phyloP scores from a whole-genome alignment of 805 yeast genomes.

The Cyberlindnera amylophila region DNA sequence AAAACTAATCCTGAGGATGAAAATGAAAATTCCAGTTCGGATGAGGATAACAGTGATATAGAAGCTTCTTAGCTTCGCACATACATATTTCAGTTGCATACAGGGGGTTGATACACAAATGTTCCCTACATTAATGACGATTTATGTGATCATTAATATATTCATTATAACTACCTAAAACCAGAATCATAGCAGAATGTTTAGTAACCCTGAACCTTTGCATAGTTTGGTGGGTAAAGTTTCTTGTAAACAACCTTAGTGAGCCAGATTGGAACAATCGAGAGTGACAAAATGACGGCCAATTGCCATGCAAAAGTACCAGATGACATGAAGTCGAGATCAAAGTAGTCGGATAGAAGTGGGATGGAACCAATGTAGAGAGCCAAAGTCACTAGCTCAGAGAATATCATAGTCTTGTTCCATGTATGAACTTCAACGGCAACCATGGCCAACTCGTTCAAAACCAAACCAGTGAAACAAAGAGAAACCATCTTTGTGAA shows the following conservation, averaged over 20 bases:
- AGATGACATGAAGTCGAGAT: conserved; percentile 56
- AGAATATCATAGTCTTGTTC: conserved; percentile 70
- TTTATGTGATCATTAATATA: too few relatives aligned
- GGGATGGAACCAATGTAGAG: conserved; percentile 77
- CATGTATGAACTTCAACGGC: conserved; percentile 90
- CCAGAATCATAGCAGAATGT: conserved; percentile 9
- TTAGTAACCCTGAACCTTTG: conserved; percentile 81
- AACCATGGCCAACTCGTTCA: conserved; percentile 91
- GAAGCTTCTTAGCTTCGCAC: conserved; percentile 19
- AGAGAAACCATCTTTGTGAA: conserved; percentile 81
- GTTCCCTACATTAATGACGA: too few relatives aligned
- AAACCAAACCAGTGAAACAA: conserved; percentile 71
- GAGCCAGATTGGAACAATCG: conserved; percentile 88
- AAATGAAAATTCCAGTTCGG: conserved; percentile 19
- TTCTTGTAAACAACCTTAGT: conserved; percentile 70
- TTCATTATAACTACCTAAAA: conserved; percentile 7
- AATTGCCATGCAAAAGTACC: conserved; percentile 67
- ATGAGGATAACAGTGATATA: conserved; percentile 32
- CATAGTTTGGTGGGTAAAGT: conserved; percentile 91
- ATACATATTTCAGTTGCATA: too few relatives aligned
- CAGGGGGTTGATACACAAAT: too few relatives aligned
- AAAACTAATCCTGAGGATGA: conserved; percentile 18
- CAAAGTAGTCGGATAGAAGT: conserved; percentile 81
- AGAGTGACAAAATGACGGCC: conserved; percentile 56
- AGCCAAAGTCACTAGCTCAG: conserved; percentile 67